Base-by-base conservation (phyloP, 192 early-diverging fungal species). In the Mortierella alpina region DNA sequence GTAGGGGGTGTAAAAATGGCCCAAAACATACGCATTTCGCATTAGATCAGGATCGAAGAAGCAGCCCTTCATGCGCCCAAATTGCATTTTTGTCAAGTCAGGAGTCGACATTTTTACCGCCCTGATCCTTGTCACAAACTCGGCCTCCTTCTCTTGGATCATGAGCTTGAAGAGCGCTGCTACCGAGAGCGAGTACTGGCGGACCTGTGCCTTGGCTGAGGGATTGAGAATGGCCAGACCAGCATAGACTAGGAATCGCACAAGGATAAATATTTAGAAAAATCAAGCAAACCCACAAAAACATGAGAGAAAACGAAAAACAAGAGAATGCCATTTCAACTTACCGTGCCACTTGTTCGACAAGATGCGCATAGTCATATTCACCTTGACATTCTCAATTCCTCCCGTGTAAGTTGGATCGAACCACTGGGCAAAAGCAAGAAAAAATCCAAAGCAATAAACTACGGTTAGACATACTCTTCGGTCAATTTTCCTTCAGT, bases 351-450 rank as follows among this genome's bases (percentile, higher is more conserved):
- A 99, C 75, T 99, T 99, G 85, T 91, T 94, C 40, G 88, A 91
- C 65, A 96, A 97, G 61, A 99, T 98, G 47, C 97, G 88, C 68
- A 99, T 84, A 10, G 97, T 90, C 89, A 98, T 94, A 63, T 94
- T 91, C 17, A 96, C 92, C 66, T 99, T 99, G 66, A 97, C 97
- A 71, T 99, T 98, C 80, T 99, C 97, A 73, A 99, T 95, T 17
- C 97, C 97, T 45, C 96, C 96, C 17, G 95, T 88, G 66, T 95
- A 97, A 59, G 89, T 90, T 51, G 92, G 90, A 70, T 93, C 90
- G 54, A 94, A 88, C 97, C 97, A 99, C 88, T 93, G 20, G 17
- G 8, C 23, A 65, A 18, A 18, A 41, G 48, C 45, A 62, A 63
- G n/a, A 45, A 66, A 67, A 58, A 15, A n/a, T 5, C 41, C 1